Evolutionary conservation across 1,139 yeast genomes (phyloP).

Genomic region (Zygosaccharomyces sapae): DNA sequence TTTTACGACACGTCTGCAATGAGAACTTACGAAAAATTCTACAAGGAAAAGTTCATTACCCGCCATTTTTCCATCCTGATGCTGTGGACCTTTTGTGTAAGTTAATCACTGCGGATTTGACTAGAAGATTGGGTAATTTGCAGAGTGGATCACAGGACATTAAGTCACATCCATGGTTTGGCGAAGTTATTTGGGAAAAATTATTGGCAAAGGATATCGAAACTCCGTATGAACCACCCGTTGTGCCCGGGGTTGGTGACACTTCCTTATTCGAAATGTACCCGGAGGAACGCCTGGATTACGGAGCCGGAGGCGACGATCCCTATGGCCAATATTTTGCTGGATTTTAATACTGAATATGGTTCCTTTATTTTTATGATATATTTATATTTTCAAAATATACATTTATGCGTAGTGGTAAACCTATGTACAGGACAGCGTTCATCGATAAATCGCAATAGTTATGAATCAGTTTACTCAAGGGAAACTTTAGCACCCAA

Average conservation of each 20-base stretch:
- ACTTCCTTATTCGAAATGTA: conserved; percentile 89
- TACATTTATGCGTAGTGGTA: conserved; percentile 2
- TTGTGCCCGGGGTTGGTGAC: conserved; percentile 94
- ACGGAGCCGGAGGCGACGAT: conserved; percentile 79
- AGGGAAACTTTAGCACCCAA: conserved; percentile 89
- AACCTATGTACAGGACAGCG: conserved; percentile 13
- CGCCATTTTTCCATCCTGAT: conserved; percentile 85
- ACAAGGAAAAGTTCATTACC: conserved; percentile 82
- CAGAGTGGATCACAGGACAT: conserved; percentile 89
- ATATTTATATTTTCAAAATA: background rate
- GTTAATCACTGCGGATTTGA: conserved; percentile 83
- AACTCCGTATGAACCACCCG: conserved; percentile 98
- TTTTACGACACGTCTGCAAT: conserved; percentile 95
- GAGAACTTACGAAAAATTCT: conserved; percentile 93
- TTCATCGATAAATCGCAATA: no score
- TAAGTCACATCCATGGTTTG: conserved; percentile 89
- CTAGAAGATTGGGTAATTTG: conserved; percentile 86
- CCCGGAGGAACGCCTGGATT: conserved; percentile 90
- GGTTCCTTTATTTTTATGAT: conserved; percentile 42
- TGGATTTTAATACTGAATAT: conserved; percentile 52
- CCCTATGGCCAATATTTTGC: conserved; percentile 72
- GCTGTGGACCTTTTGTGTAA: conserved; percentile 76
- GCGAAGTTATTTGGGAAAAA: conserved; percentile 95
- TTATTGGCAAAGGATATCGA: conserved; percentile 85
- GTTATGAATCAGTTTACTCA: conserved; percentile 45